Evolutionary conservation across 371 early-diverging fungal species (phyloP).

Genomic region (Nematocida ausubeli): DNA sequence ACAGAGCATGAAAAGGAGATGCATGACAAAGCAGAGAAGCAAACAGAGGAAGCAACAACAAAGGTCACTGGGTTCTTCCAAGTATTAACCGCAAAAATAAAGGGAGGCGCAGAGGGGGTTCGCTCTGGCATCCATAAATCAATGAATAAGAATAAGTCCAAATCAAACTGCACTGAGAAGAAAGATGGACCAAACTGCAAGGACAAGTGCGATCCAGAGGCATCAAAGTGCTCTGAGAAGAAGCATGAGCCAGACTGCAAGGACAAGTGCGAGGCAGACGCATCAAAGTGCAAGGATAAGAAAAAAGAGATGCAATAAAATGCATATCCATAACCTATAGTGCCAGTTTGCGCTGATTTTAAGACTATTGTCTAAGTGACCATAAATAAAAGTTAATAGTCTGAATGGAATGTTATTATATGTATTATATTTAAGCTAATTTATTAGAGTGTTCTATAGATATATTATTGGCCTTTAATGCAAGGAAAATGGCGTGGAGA

Average conservation of each 20-base stretch:
- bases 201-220: too few relatives aligned
- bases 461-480: too few relatives aligned
- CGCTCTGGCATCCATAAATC: constrained; percentile 21
- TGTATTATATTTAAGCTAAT: too few relatives aligned
- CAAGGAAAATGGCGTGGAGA: constrained; percentile 15
- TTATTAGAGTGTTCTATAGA: too few relatives aligned
- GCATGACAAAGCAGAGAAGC: background rate
- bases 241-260: too few relatives aligned
- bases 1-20: constrained; percentile 4
- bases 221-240: too few relatives aligned
- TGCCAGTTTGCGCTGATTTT: too few relatives aligned
- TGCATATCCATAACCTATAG: too few relatives aligned
- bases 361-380: too few relatives aligned
- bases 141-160: background rate
- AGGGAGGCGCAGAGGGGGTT: constrained; percentile 5
- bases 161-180: background rate
- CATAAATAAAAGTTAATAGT: too few relatives aligned
- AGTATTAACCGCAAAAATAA: constrained; percentile 4
- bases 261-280: too few relatives aligned
- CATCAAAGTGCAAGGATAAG: background rate
- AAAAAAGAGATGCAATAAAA: background rate
- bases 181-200: background rate
- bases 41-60: background rate
- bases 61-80: background rate
- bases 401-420: too few relatives aligned